Conservation (phyloP, 202 grass and related monocot genomes). For the Panicum hallii region DNA sequence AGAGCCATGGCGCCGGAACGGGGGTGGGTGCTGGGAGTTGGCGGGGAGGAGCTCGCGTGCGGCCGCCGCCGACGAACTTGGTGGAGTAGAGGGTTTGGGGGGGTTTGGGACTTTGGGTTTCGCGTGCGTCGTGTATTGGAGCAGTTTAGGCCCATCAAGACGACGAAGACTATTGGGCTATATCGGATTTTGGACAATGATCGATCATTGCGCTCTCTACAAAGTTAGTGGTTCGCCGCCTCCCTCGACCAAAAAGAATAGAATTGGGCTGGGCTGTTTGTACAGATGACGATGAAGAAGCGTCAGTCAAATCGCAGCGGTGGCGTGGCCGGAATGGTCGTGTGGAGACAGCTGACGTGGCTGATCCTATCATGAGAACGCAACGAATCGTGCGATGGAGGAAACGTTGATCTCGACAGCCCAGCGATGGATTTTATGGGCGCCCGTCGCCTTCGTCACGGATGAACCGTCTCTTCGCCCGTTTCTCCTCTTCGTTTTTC, state of each 20-base stretch:
- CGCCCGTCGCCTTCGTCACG: not conserved
- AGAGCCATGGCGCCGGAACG: conserved; percentile 57
- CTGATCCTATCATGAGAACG: not conserved
- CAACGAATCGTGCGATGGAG: not conserved
- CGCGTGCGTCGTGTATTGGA: not conserved
- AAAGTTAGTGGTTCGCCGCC: no score
- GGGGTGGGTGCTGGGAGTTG: not conserved
- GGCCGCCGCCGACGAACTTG: conserved; percentile 9
- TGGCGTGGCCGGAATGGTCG: no score
- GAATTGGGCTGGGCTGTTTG: no score
- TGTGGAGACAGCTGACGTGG: no score
- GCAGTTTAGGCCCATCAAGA: not conserved
- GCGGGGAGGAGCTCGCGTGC: not conserved
- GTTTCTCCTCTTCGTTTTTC: not conserved
- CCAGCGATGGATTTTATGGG: not conserved
- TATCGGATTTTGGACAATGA: not conserved
- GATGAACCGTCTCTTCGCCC: not conserved
- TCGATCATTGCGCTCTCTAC: not conserved
- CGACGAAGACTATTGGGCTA: not conserved
- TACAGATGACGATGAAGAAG: no score
- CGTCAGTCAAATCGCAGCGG: no score
- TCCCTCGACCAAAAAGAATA: no score
- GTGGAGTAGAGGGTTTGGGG: conserved; percentile 38
- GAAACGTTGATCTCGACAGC: not conserved
- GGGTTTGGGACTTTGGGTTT: not conserved